phyloP scores from a whole-genome alignment of 805 yeast genomes.

The Starmerella floricola region DNA sequence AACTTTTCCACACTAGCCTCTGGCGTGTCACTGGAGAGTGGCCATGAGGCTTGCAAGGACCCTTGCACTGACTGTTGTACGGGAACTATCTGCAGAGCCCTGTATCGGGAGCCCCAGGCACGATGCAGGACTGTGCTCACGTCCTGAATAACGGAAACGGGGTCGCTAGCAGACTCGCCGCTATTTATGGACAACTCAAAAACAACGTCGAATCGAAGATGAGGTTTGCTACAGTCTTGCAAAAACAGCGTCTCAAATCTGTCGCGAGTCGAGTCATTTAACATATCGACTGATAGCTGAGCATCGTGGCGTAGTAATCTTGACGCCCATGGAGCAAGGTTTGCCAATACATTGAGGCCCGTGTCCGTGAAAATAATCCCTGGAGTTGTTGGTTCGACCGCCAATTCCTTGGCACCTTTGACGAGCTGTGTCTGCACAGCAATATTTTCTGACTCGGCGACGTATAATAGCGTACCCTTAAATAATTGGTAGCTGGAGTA shows the following conservation, averaged over 20 bases:
- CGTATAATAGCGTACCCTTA: conserved; percentile 70
- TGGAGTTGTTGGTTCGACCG: not conserved
- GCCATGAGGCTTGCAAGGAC: conserved; percentile 17
- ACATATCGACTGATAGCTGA: conserved; percentile 47
- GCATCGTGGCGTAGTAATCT: conserved; percentile 53
- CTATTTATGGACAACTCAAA: conserved; percentile 33
- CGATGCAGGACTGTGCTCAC: conserved; percentile 5
- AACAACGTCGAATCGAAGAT: conserved; percentile 51
- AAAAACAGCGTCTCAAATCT: conserved; percentile 70
- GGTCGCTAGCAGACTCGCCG: not conserved
- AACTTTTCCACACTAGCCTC: conserved; percentile 2
- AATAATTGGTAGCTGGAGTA: conserved; percentile 88
- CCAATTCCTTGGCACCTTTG: not conserved
- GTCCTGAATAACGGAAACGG: not conserved
- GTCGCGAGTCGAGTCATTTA: conserved; percentile 72
- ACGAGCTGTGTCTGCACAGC: conserved; percentile 2
- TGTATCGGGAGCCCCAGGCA: conserved; percentile 19
- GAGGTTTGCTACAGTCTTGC: conserved; percentile 38
- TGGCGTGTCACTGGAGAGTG: conserved; percentile 20
- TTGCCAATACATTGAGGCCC: conserved; percentile 71
- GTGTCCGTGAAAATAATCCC: conserved; percentile 20
- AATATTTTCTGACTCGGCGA: conserved; percentile 41
- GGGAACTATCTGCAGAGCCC: conserved; percentile 10
- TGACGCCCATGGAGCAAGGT: conserved; percentile 61
- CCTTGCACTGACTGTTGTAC: not conserved